Evolutionary conservation across 208 protist species (phyloP).

Genomic region (Acanthamoeba culbertsoni): DNA sequence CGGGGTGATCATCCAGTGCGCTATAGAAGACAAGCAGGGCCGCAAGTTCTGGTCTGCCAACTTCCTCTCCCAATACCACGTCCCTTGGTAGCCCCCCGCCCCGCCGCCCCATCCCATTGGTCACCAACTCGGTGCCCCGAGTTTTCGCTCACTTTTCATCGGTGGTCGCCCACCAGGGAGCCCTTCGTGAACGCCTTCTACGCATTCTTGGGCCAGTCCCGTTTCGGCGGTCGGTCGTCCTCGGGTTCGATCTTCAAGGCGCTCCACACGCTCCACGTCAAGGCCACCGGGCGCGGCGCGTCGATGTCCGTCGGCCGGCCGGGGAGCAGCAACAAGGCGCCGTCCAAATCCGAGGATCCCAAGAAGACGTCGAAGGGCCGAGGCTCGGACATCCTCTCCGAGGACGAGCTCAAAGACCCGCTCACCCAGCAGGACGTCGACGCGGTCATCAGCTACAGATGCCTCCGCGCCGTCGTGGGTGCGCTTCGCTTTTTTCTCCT

Average conservation of each 20-base stretch:
- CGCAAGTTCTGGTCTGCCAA: constrained; percentile 3
- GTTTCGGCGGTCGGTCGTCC: not conserved
- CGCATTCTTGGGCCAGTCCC: not conserved
- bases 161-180: not conserved
- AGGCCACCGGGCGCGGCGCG: not conserved
- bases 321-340: not conserved
- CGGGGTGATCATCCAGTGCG: constrained; percentile 4
- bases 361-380: not conserved
- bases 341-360: not conserved
- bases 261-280: not conserved
- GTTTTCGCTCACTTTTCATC: not conserved
- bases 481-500: not conserved
- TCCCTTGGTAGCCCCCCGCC: not conserved
- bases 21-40: constrained; percentile 14
- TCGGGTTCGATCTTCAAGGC: constrained; percentile 22
- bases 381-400: not conserved
- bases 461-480: not conserved
- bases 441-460: not conserved
- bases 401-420: not conserved
- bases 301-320: not conserved
- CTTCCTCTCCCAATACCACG: constrained; percentile 29
- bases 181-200: constrained; percentile 33
- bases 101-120: not conserved
- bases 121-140: not conserved
- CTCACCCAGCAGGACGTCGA: constrained; percentile 13